These are phyloP conservation scores for Nakaseomyces sp. DNA, from an alignment of 1,139 yeast species.

Conservation along the genomic window DNA sequence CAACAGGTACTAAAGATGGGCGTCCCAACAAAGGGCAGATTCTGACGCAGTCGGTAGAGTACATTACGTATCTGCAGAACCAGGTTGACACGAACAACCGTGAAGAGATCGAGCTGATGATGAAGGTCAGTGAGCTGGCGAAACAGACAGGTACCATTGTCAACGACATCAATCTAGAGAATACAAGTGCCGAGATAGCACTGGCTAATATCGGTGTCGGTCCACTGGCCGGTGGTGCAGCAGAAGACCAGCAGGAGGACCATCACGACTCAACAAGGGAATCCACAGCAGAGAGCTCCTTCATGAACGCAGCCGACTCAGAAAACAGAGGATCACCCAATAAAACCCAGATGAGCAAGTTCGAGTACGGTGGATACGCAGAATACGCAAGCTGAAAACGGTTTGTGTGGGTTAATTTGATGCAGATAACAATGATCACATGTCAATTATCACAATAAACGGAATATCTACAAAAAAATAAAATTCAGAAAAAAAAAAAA, in stretches of 20 bases:
- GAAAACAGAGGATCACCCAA: constrained; percentile 8
- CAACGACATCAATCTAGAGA: constrained; percentile 41
- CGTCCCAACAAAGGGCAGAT: constrained; percentile 92
- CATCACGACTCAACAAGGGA: constrained; percentile 12
- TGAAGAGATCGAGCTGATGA: constrained; percentile 64
- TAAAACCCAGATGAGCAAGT: constrained; percentile 23
- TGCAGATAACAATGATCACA: background rate
- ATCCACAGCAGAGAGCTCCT: constrained; percentile 12
- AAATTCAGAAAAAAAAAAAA: background rate
- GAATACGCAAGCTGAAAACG: constrained; percentile 20
- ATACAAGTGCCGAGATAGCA: constrained; percentile 75
- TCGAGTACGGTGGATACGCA: constrained; percentile 34
- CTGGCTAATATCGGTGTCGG: constrained; percentile 77
- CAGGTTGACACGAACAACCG: constrained; percentile 71
- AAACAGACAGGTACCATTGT: constrained; percentile 32
- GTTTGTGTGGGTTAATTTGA: background rate
- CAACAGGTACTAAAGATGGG: constrained; percentile 53
- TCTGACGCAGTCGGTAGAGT: constrained; percentile 74
- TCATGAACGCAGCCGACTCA: background rate
- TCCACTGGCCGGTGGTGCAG: constrained; percentile 44
- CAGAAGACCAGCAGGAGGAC: constrained; percentile 12
- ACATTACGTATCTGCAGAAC: constrained; percentile 63
- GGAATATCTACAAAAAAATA: background rate
- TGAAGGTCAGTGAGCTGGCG: constrained; percentile 47
- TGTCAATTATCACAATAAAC: background rate